Base-by-base conservation (phyloP, 225 moss, liverwort and hornwort genomes). In the Pseudisothecium myosuroides region DNA sequence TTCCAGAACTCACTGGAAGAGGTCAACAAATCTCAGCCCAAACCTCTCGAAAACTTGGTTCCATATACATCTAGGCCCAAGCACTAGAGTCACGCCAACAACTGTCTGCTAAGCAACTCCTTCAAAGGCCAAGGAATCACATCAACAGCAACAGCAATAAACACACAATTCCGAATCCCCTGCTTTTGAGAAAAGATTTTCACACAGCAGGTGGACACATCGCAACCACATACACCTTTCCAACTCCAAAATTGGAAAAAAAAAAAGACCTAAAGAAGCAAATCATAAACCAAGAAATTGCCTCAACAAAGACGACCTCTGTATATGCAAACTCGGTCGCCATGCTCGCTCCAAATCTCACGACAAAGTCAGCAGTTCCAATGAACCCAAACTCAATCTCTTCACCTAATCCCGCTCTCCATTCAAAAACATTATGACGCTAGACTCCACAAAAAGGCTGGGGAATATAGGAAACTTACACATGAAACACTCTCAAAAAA, bases 11-110 rank as follows among this genome's bases (percentile, higher is more conserved):
- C 86, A 73, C 71, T 91, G 89, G 91, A 89, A 91, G 91, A 91
- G 83, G 86, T 64, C 63, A 69, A 63, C 89, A 72, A 87, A 83
- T 89, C 89, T 89, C 72, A 61, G 80, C 56, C 72, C 58, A 74
- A 62, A 91, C 89, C 91, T 91, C 91, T 89, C 87, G 89, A 91
- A 89, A 91, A 91, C 91, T 79, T 39, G 86, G 86, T 89, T 89
- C 91, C 52, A 55, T n/a, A n/a, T 78, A 49, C 32, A 86, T 91
- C 73, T 91, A 80, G 91, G 89, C 91, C 91, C 54, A 56, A 32
- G 79, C 85, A 87, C 83, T 34, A 41, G 83, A 87, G 89, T 86
- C 87, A 73, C 69, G 28, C 43, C 89, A 89, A 68, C 85, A 89
- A 86, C 72, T 72, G 79, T 86, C 69, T 47, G 78, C 83, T 64